phyloP scores from a whole-genome alignment of 2,329 filamentous ascomycete genomes.

The Curvularia eragrostidis region DNA sequence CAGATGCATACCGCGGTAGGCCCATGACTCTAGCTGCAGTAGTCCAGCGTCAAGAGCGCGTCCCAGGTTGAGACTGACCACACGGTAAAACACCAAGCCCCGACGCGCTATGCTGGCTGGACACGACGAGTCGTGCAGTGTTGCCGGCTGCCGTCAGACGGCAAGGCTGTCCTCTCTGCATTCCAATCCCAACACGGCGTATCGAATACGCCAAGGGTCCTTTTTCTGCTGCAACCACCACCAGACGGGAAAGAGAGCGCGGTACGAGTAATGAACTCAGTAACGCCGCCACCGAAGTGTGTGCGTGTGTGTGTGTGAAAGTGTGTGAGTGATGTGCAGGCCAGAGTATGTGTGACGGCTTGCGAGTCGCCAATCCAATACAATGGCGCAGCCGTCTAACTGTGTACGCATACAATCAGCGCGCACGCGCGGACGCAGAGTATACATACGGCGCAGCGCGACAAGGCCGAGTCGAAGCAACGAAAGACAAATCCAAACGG shows the following conservation, averaged over 20 bases:
- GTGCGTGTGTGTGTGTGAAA: too few relatives aligned
- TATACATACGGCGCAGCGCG: background rate
- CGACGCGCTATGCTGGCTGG: background rate
- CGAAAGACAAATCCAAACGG: background rate
- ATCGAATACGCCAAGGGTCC: slow-evolving; percentile 8
- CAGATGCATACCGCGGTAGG: background rate
- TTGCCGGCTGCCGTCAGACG: background rate
- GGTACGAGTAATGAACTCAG: slow-evolving; percentile 12
- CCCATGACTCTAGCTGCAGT: slow-evolving; percentile 20
- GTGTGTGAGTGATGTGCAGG: slow-evolving; percentile 3
- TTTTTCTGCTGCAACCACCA: background rate
- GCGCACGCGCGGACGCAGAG: background rate
- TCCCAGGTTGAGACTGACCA: background rate
- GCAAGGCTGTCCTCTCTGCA: background rate
- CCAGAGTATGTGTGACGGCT: slow-evolving; percentile 5
- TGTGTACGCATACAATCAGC: slow-evolving; percentile 1
- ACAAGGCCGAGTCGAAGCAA: background rate
- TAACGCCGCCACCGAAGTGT: too few relatives aligned
- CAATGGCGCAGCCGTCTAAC: slow-evolving; percentile 12
- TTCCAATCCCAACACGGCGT: background rate
- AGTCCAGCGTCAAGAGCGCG: slow-evolving; percentile 16
- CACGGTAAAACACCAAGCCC: background rate
- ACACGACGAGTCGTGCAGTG: slow-evolving; percentile 2
- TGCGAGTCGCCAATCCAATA: slow-evolving; percentile 15
- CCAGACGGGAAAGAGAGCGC: background rate